These are phyloP conservation scores for Fraxinus ornus DNA, from an alignment of 305 asterid species.

Conservation along the genomic window DNA sequence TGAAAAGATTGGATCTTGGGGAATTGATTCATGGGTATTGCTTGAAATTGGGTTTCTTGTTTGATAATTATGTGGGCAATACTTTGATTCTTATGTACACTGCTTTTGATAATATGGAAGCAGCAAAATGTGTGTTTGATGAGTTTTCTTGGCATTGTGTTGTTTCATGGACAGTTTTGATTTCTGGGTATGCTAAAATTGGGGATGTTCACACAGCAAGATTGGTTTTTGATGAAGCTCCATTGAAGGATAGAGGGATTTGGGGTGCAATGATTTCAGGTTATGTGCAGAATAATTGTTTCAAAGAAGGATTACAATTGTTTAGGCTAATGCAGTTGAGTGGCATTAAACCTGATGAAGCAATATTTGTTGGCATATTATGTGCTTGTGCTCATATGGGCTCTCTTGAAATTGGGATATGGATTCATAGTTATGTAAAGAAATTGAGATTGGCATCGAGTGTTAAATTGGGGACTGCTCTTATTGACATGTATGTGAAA, in stretches of 20 bases:
- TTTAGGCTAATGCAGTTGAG: conserved; percentile 64
- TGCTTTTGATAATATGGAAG: conserved; percentile 46
- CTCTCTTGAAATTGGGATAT: conserved; percentile 61
- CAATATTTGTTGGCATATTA: conserved; percentile 53
- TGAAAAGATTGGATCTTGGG: conserved; percentile 44
- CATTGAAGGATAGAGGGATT: conserved; percentile 28
- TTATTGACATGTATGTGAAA: conserved; percentile 69
- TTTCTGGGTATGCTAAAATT: neutral
- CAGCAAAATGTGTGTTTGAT: conserved; percentile 53
- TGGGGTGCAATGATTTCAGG: conserved; percentile 83
- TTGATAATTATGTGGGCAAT: conserved; percentile 53
- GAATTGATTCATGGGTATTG: conserved; percentile 49
- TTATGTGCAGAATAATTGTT: conserved; percentile 69
- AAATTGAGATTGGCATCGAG: conserved; percentile 30
- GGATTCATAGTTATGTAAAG: conserved; percentile 59
- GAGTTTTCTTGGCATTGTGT: conserved; percentile 51
- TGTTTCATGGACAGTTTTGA: conserved; percentile 67
- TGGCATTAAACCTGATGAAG: conserved; percentile 67
- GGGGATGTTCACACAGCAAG: too few species aligned
- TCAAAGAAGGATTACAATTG: conserved; percentile 62
- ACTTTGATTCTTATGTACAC: conserved; percentile 53
- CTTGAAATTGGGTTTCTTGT: conserved; percentile 46
- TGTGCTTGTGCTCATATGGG: conserved; percentile 55
- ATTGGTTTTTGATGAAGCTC: too few species aligned
- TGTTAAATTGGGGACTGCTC: conserved; percentile 57